Conservation (phyloP, 805 yeast genomes). For the Brettanomyces custersianus region DNA sequence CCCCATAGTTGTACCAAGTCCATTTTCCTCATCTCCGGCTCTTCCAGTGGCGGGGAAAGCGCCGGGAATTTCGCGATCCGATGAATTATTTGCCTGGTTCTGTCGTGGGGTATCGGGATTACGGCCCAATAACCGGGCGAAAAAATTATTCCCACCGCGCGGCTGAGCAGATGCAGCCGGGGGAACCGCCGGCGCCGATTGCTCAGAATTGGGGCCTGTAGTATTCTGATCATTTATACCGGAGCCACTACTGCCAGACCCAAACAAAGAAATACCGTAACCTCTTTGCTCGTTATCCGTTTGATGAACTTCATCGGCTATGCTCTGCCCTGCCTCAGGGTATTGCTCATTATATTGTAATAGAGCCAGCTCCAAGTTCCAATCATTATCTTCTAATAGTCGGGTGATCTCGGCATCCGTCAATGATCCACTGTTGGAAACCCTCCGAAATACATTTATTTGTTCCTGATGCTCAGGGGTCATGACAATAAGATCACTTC, state of each 20-base stretch:
- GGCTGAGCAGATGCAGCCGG: background rate
- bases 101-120: no score
- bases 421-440: no score
- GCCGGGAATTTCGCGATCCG: background rate
- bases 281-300: slow-evolving; percentile 5
- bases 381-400: slow-evolving; percentile 14
- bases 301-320: slow-evolving; percentile 2
- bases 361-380: slow-evolving; percentile 22
- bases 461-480: no score
- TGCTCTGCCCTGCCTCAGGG: slow-evolving; percentile 12
- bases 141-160: no score
- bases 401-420: no score
- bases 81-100: background rate
- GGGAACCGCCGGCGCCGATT: background rate
- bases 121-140: background rate
- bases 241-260: slow-evolving; percentile 4
- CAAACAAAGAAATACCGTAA: slow-evolving; percentile 5
- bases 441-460: no score
- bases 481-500: no score
- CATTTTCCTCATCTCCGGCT: background rate
- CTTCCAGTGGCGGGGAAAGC: background rate
- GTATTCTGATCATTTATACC: background rate
- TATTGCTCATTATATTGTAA: slow-evolving; percentile 15
- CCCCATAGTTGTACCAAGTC: background rate
- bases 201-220: background rate